Base-by-base conservation (phyloP, 768 basidiomycete genomes). In the Pisolithus microcarpus region DNA sequence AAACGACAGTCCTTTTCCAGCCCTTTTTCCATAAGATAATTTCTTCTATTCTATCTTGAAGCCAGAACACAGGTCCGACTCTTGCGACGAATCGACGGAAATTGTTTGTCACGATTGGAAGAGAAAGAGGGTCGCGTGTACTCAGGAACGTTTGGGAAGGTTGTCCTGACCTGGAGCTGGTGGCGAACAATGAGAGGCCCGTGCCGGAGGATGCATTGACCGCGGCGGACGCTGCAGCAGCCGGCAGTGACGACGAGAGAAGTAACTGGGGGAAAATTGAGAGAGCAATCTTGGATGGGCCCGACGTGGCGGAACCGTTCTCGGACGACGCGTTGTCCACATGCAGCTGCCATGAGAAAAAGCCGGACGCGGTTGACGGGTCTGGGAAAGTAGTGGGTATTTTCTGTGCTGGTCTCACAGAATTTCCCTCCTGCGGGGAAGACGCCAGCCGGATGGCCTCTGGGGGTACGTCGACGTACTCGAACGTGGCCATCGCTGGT, bases 41-140 rank as follows among this genome's bases (percentile, higher is more conserved):
- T 68, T 94, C 92, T 64, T 95, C 92, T 13, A 89, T 61, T 1
- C 92, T 70, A 62, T 96, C 92, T 67, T 90, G 89, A 18, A 94
- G 56, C 92, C 91, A 95, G 60, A 94, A 95, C 7, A 92, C 69
- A 0, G 87, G 85, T 0, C 89, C 88, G 4, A 81, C 73, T 57
- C 76, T 82, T 6, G 81, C 76, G 4, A 93, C 80, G 53, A 93
- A 92, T 28, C 87, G 71, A 54, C 82, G 76, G 59, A 91, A 91
- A 62, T 92, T 91, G 56, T 75, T 78, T 1, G 86, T 81, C 52
- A 82, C 85, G 21, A 81, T 80, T 0, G 82, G 85, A 11, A 93
- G 69, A 5, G 86, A 87, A 4, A 93, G 73, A 0, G 85, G 79
- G 56, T 85, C 84, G 31, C 70, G 69, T 1, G 75, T 77, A 8